Evolutionary conservation across 106 monocot species (phyloP), one percentile per base, ranked within the genome.

Genomic region (Iris macrosiphon): DNA sequence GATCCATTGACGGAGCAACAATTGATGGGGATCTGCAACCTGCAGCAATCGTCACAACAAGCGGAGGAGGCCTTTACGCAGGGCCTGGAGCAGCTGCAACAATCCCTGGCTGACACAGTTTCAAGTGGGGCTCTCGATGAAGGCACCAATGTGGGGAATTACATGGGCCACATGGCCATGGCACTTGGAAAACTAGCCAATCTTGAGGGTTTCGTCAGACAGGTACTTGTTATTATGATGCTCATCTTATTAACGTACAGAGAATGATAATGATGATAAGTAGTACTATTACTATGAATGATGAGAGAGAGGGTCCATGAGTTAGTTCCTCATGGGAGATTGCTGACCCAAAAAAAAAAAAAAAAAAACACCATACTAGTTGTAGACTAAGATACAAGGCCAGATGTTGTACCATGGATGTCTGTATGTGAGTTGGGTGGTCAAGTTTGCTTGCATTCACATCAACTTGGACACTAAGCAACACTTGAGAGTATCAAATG

Each of bases 11-110:
- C 96, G 40, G 96, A 98, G 34, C 90, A 90, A 21, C 90, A 98
- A 22, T 27, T 87, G 8, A 19, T 80, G 55, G 90, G 77, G 24
- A 80, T 98, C 5, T 90, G 72, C 69, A 82, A 27, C 60, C 89
- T 98, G 15, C 86, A 86, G 67, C 96, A 90, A 23, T 90, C 90
- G 7, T 87, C 80, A 6, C 87, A 83, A 27, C 90, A 98, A 52
- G 90, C 90, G 10, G 96, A 98, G 71, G 96, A 98, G 38, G 86
- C 90, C 2, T 87, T 98, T n/a, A 79, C 96, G 1, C 90, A 91
- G 55, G 96, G 90, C 1, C 54, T 86, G 10, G 90, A 90, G 60
- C 85, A 89, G 69, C 83, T 96, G 39, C 86, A 86, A 23, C 89
- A 83, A 16, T 86, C 90, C 8, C 58, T 96, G 3, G 79, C 90